phyloP scores from a whole-genome alignment of 2,329 filamentous ascomycete species.

The Clonostachys rosea region DNA sequence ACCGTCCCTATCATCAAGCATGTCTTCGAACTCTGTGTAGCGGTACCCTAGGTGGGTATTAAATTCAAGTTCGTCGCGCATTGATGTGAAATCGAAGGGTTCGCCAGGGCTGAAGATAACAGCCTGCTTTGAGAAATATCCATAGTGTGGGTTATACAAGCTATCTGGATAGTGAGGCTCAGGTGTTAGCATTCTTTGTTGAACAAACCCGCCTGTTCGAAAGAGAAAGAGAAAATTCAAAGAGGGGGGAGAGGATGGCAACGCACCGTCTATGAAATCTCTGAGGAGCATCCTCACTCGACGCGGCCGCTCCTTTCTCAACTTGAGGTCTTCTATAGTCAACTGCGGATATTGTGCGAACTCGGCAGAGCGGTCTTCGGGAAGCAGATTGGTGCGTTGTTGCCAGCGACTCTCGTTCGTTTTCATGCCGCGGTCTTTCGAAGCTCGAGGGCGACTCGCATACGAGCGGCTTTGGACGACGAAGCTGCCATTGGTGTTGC shows the following conservation, averaged over 20 bases:
- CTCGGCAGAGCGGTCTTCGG: constrained; percentile 73
- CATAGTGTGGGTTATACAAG: constrained; percentile 89
- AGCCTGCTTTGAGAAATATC: constrained; percentile 94
- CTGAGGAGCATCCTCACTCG: constrained; percentile 95
- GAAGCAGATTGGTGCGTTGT: constrained; percentile 72
- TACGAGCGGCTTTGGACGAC: constrained; percentile 16
- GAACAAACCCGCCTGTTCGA: neutral
- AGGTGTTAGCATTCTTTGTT: neutral
- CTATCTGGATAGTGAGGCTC: constrained; percentile 58
- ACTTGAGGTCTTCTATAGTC: constrained; percentile 73
- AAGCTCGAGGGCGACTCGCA: constrained; percentile 17
- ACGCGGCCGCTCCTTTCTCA: constrained; percentile 69
- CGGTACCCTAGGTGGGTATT: constrained; percentile 69
- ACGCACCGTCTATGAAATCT: constrained; percentile 89
- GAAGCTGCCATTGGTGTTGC: constrained; percentile 1
- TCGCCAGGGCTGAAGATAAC: constrained; percentile 93
- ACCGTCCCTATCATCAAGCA: constrained; percentile 65
- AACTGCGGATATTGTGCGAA: constrained; percentile 80
- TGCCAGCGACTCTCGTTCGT: constrained; percentile 75
- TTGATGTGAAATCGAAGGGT: constrained; percentile 79
- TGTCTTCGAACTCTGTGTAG: constrained; percentile 88
- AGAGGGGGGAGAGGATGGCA: constrained; percentile 10
- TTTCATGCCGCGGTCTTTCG: constrained; percentile 31
- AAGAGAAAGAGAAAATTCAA: neutral
- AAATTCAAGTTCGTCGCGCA: constrained; percentile 85